Base-by-base conservation (phyloP, 768 basidiomycete species). In the Psilocybe subaeruginosa region DNA sequence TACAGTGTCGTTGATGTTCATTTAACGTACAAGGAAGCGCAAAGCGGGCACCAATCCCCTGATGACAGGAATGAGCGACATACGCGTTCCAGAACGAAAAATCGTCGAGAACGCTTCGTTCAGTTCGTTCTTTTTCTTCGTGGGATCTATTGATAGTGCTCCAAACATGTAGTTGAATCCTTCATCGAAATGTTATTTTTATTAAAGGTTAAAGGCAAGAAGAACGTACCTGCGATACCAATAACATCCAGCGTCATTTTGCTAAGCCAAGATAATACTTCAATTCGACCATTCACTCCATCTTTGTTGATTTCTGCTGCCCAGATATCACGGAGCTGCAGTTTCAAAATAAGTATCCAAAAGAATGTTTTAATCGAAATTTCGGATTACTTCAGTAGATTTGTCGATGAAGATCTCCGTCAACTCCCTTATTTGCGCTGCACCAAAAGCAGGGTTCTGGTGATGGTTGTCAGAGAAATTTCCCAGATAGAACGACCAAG, bases 221-320 rank as follows among this genome's bases (percentile, higher is more conserved):
- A 17, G 70, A 80, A 83, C 66, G 72, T 78, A 65, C 89, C 86
- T 76, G 78, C 88, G 39, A 89, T 76, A 7, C 91, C 91, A 54
- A 95, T 92, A 54, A 91, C 83, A 64, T 93, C 92, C 8, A 93
- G 77, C 2, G 91, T 92, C 53, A 84, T 82, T 58, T 83, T 83
- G 46, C 83, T 85, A 2, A 93, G 76, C 84, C 87, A 91, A 2
- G 78, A 74, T 35, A 89, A 74, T 1, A 87, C 83, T 41, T 94
- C 87, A 41, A 92, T 76, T 6, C 73, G 72, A 3, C 62, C 72
- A 1, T 53, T 61, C 35, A 51, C 66, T 11, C 67, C 69, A 50
- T 74, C 61, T 33, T 72, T 71, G 23, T 67, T 59, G 27, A 76
- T 72, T 62, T 82, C 76, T 1, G 66, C 50, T 0, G 63, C 66